Evolutionary conservation across 139 green algal genomes (phyloP).

Genomic region (Chlamydomonas sphaeroides): DNA sequence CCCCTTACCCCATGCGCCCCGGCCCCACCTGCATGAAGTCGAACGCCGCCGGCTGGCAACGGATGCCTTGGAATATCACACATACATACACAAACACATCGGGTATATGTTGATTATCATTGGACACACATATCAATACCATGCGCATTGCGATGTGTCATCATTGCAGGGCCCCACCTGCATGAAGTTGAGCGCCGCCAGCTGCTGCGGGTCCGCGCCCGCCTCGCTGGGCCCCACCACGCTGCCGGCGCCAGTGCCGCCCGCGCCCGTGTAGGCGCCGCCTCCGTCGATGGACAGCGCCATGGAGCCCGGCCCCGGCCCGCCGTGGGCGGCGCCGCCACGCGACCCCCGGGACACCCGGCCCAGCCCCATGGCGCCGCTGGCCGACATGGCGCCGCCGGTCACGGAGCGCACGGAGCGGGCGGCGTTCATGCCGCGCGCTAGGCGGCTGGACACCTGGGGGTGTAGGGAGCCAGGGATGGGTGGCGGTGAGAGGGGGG

Average conservation of each 20-base stretch:
- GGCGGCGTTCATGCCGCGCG: slow-evolving; percentile 16
- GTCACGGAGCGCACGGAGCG: slow-evolving; percentile 1
- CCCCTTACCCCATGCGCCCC: too few relatives aligned
- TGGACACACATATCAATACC: too few relatives aligned
- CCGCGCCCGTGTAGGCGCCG: neutral
- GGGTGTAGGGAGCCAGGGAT: too few relatives aligned
- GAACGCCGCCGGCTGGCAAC: too few relatives aligned
- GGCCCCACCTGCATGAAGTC: too few relatives aligned
- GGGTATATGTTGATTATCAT: too few relatives aligned
- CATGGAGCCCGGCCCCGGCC: neutral
- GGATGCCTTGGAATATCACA: too few relatives aligned
- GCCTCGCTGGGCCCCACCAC: neutral
- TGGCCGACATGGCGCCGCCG: neutral
- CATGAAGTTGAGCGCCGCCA: slow-evolving; percentile 40
- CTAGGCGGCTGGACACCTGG: slow-evolving; percentile 26
- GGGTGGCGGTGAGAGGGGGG: too few relatives aligned
- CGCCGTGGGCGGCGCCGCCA: neutral
- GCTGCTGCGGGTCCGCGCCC: slow-evolving; percentile 19
- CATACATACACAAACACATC: too few relatives aligned
- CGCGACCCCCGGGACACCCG: slow-evolving; percentile 15
- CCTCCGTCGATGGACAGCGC: neutral
- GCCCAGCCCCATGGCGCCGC: neutral
- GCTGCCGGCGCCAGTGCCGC: neutral
- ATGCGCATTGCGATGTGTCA: too few relatives aligned
- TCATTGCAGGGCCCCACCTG: too few relatives aligned